Base-by-base conservation (phyloP, 805 yeast genomes). In the Maudiozyma turicensis region DNA sequence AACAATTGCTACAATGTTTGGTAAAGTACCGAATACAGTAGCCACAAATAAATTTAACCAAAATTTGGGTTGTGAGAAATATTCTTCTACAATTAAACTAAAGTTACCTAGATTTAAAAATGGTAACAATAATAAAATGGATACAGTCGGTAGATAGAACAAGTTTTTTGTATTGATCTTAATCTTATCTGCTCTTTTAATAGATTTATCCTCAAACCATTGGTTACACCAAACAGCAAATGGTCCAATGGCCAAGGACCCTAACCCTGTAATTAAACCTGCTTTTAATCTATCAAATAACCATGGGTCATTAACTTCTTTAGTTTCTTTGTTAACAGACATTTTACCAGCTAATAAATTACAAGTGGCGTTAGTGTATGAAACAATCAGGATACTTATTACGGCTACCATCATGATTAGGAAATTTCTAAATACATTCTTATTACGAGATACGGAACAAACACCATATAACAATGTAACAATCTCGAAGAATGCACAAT, bases 271-370 rank as follows among this genome's bases (percentile, higher is more conserved):
- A 14, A 64, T 54, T 46, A 66, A 51, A 29, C 63, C 55, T 15
- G 68, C 66, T 44, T 64, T 65, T 39, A 66, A 51, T 50, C 70
- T 59, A 49, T 65, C 68, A 43, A 66, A 66, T 13, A 66, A 54
- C 46, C 59, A 66, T 5, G 70, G 70, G 47, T 64, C 64, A 29
- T 58, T 58, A 11, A 65, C 57, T 47, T 65, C 68, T n/a, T 66
- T 66, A 0, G 70, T 66, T 15, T 57, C 60, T 45, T 56, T 53
- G 48, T 65, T 63, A 35, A 63, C 52, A 15, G 67, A 58, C 40
- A 61, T 40, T 50, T 64, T 64, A n/a, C 67, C 68, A 11, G 65
- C 61, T 30, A 63, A 50, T 46, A 64, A 43, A 46, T 61, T 66
- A 39, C 65, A 59, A 5, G 68, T 60, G 10, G 65, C 67, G 46